phyloP scores from a whole-genome alignment of 148 eudicot genomes.

The Rhododendron ferrugineum region DNA sequence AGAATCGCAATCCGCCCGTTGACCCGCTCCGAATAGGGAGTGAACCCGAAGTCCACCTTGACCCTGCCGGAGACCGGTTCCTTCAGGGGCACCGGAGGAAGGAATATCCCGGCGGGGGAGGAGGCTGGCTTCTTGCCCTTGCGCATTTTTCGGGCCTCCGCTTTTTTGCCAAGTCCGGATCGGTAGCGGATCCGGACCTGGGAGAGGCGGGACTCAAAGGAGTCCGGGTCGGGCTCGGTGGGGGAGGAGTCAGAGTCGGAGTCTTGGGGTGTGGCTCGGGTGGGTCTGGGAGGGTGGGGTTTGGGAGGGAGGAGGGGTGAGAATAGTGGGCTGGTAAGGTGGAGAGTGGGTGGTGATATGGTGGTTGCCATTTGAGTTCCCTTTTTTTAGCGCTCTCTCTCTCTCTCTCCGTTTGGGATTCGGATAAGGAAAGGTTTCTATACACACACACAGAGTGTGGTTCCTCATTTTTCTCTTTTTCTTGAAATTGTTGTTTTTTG shows the following conservation, averaged over 20 bases:
- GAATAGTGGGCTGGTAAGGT: slow-evolving; percentile 14
- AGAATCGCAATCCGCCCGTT: slow-evolving; percentile 73
- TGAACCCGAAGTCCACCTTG: slow-evolving; percentile 90
- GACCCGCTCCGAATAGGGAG: slow-evolving; percentile 65
- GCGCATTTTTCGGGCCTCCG: slow-evolving; percentile 54
- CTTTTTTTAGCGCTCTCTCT: not conserved
- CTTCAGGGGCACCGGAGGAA: slow-evolving; percentile 72
- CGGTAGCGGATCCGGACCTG: slow-evolving; percentile 55
- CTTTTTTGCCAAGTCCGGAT: slow-evolving; percentile 76
- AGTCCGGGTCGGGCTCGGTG: slow-evolving; percentile 26
- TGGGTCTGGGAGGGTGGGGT: slow-evolving; percentile 9
- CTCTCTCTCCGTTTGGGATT: not conserved
- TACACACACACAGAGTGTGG: not conserved
- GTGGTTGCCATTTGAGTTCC: slow-evolving; percentile 18
- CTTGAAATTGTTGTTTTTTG: not conserved
- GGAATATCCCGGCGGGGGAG: slow-evolving; percentile 36
- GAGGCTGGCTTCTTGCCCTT: slow-evolving; percentile 38
- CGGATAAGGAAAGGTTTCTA: not conserved
- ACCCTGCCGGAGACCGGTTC: slow-evolving; percentile 64
- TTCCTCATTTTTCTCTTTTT: not conserved
- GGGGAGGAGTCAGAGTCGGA: slow-evolving; percentile 18
- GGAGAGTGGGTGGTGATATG: slow-evolving; percentile 13
- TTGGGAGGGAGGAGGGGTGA: slow-evolving; percentile 5
- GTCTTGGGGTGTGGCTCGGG: slow-evolving; percentile 15
- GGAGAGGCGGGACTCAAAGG: slow-evolving; percentile 59